Base-by-base conservation (phyloP, 2,329 filamentous ascomycete species). In the Fusarium aywerte region DNA sequence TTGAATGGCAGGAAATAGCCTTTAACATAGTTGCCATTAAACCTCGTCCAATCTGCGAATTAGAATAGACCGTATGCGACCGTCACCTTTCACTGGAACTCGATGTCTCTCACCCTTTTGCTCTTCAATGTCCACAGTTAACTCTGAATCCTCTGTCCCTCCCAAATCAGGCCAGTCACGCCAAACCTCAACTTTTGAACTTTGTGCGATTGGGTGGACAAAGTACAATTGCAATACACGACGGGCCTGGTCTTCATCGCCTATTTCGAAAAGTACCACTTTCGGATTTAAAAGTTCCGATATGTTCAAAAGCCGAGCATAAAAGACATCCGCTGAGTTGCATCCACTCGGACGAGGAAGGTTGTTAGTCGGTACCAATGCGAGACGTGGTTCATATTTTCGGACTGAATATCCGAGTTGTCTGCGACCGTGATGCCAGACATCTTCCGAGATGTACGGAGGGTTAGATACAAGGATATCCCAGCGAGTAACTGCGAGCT, bases 401-500 rank as follows among this genome's bases (percentile, higher is more conserved):
- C 93, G 87, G 29, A 97, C 95, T 13, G 92, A 95, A 72, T 92
- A 93, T 9, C 85, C 86, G 42, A 83, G 68, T 31, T 82, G 77
- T 16, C 77, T 78, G 12, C 71, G 70, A 18, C 79, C 80, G 5
- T 76, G 66, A 33, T 76, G 60, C 80, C 80, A 83, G 11, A 78
- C 72, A 36, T 75, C 68, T 0, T 82, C 80, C 3, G 93, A 96
- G 49, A 98, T 90, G 76, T 98, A 98, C 1, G 96, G 96, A 16
- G 96, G 96, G 73, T 99, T 99, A 2, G 91, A 91, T 33, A 96
- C 86, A 2, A 99, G 78, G 5, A 98, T 79, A 64, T 96, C 89
- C 73, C 76, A 84, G 4, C 35, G 68, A 16, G 44, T 50, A 10
- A 42, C 39, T 1, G 73, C 42, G 3, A 80, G 59, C 3, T 57